Conservation (phyloP, 2,329 filamentous ascomycete species). For the Sclerotinia nivalis region DNA sequence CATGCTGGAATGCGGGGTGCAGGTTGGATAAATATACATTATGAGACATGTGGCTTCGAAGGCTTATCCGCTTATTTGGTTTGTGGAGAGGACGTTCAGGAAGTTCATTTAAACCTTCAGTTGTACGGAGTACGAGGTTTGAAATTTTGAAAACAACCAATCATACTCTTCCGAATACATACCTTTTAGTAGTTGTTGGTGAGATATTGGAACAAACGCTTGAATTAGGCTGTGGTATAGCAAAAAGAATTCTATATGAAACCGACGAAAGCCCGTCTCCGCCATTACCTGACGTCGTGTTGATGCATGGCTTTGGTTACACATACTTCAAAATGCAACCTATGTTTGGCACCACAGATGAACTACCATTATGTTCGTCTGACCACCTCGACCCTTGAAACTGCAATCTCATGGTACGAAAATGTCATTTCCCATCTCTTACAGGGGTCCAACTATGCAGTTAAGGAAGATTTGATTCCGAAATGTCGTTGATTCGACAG, state of each 20-base stretch:
- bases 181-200: background rate
- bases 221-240: background rate
- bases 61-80: constrained; percentile 8
- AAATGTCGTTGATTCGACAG: background rate
- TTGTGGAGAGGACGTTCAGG: background rate
- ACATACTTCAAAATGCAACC: constrained; percentile 2
- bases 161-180: background rate
- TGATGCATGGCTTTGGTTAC: background rate
- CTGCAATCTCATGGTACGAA: background rate
- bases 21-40: constrained; percentile 15
- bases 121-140: background rate
- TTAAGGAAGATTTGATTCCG: background rate
- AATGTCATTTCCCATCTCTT: background rate
- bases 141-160: background rate
- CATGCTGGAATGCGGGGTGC: constrained; percentile 21
- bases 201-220: background rate
- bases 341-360: constrained; percentile 6
- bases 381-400: constrained; percentile 12
- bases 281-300: background rate
- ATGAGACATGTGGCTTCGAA: constrained; percentile 19
- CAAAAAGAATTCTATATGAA: constrained; percentile 12
- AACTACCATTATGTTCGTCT: constrained; percentile 20
- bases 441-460: background rate
- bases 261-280: constrained; percentile 18
- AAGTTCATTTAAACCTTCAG: background rate